Evolutionary conservation across 2,329 filamentous ascomycete genomes (phyloP), one percentile per base, ranked within the genome.

Genomic region (Ophiostoma sp.): DNA sequence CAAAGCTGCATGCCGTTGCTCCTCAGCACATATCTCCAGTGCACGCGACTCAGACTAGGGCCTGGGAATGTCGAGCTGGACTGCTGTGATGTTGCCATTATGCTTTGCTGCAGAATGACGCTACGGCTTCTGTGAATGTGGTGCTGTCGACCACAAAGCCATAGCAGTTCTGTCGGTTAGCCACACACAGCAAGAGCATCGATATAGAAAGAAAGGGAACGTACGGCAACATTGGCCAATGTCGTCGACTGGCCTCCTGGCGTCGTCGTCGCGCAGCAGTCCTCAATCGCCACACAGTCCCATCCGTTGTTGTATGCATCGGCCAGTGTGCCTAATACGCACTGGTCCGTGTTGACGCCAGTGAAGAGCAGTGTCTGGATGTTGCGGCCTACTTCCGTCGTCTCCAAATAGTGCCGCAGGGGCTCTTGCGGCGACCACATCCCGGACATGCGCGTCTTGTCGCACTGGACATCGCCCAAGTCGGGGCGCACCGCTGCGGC

Each of bases 331-430:
- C 83, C 83, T 36, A 82, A 78, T 7, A 88, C 85, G 73, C 85
- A 87, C 73, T 87, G 84, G 75, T 88, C 85, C 2, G 85, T 86
- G 73, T 88, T 87, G 12, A 87, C 85, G 0, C 85, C 85, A 0
- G 82, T 76, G 71, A 87, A 86, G 27, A 88, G 73, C 62, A 87
- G 73, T 5, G 84, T 87, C 38, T 16, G 55, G 11, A 40, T 58
- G 5, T 8, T 52, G 49, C 49, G 49, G 14, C 49, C 18, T 16
- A 36, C 12, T 62, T 71, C 79, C 69, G 65, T 36, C 79, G 80
- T 0, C 77, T 77, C 64, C 78, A 45, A 63, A 52, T 78, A 80
- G 52, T 76, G 75, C 67, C 79, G 79, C 63, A 84, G 76, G 7
- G 78, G 76, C 62, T 81, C 81, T 11, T 74, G 74, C 8, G 75